Percentiles rank a stretch among this genome's conserved stretches.
Evolutionary conservation across 495 filamentous ascomycete species (phyloP).

Genomic region (Podospora anserina): DNA sequence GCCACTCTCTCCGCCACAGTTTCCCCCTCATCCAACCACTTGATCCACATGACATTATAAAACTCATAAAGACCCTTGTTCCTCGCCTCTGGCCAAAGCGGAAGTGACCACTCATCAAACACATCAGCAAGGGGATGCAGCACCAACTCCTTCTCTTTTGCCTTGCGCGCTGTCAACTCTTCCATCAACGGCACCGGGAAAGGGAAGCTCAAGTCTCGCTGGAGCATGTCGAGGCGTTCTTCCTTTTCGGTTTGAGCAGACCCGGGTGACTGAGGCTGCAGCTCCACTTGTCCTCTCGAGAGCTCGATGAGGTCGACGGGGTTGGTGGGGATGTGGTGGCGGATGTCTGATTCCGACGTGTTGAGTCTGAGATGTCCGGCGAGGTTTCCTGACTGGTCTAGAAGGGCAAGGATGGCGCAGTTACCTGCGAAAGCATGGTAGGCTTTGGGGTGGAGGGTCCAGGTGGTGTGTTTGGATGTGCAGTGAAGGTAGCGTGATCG

Average conservation of each 20-base stretch:
- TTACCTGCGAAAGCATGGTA: constrained; percentile 11
- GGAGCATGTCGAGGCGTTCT: not conserved
- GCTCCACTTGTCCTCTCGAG: constrained; percentile 12
- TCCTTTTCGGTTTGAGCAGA: not conserved
- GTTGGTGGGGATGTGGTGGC: not conserved
- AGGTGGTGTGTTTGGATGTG: constrained; percentile 7
- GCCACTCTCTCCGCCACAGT: constrained; percentile 15
- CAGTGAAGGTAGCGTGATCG: constrained; percentile 18
- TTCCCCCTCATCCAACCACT: constrained; percentile 13
- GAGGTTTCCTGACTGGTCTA: not conserved
- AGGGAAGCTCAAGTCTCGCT: not conserved
- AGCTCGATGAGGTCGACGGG: constrained; percentile 18
- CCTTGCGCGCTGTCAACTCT: not conserved
- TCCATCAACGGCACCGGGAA: not conserved
- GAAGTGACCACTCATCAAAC: constrained; percentile 21
- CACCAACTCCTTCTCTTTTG: not conserved
- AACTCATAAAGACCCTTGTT: constrained; percentile 21
- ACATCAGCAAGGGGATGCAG: constrained; percentile 19
- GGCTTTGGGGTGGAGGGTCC: not conserved
- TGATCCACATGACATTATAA: constrained; percentile 28
- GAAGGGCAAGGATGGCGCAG: constrained; percentile 13
- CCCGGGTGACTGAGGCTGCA: not conserved
- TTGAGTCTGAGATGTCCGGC: constrained; percentile 19
- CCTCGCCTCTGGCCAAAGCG: constrained; percentile 6
- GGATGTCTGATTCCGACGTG: not conserved